Evolutionary conservation across 345 rosid genomes (phyloP).

Genomic region (Ceriops tagal): DNA sequence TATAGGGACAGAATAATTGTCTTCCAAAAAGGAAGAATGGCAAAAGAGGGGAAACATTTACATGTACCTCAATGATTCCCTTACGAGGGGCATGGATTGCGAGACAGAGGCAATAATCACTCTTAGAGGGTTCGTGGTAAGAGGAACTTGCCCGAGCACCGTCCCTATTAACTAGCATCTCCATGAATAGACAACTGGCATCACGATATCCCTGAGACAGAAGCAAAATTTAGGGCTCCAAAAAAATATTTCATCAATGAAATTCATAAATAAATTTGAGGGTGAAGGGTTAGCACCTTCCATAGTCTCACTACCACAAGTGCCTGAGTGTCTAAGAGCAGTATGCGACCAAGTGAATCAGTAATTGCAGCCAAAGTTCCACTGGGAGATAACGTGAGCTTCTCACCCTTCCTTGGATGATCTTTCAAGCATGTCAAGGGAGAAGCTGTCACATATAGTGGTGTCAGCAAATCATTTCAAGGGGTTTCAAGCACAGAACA

Average conservation of each 20-base stretch:
- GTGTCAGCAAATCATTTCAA: slow-evolving; percentile 11
- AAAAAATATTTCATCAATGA: neutral
- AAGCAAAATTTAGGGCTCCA: slow-evolving; percentile 2
- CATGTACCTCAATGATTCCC: slow-evolving; percentile 79
- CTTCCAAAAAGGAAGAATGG: neutral
- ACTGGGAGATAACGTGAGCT: slow-evolving; percentile 81
- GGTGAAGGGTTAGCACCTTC: slow-evolving; percentile 56
- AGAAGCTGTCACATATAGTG: slow-evolving; percentile 57
- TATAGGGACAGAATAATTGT: neutral
- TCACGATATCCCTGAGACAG: slow-evolving; percentile 82
- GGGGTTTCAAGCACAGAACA: neutral
- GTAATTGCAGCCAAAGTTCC: slow-evolving; percentile 98
- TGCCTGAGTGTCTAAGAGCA: slow-evolving; percentile 92
- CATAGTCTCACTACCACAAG: slow-evolving; percentile 90
- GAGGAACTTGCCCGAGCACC: slow-evolving; percentile 44
- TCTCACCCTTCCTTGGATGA: slow-evolving; percentile 92
- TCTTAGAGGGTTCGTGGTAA: slow-evolving; percentile 51
- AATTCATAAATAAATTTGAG: neutral
- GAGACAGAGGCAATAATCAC: slow-evolving; percentile 88
- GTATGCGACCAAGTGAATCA: slow-evolving; percentile 96
- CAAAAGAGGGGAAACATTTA: neutral
- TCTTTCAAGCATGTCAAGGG: slow-evolving; percentile 94
- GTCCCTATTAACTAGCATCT: slow-evolving; percentile 70
- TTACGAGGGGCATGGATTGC: slow-evolving; percentile 97
- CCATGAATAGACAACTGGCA: slow-evolving; percentile 90